Evolutionary conservation across 2,329 filamentous ascomycete species (phyloP).

Genomic region (Ceratocystis harringtonii): DNA sequence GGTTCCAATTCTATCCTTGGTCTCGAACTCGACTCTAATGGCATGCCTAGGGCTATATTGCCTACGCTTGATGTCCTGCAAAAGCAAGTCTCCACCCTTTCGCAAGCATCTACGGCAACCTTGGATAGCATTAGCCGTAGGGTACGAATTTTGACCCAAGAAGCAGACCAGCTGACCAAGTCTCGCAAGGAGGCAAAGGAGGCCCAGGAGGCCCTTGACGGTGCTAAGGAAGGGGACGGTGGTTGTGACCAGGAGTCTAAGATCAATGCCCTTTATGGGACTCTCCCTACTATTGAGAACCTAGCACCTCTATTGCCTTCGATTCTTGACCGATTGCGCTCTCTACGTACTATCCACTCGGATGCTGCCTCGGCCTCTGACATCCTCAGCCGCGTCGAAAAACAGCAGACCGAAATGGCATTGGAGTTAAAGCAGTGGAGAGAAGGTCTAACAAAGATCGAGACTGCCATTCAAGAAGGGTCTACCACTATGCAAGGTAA

Average conservation of each 20-base stretch:
- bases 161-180: slow-evolving; percentile 58
- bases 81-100: slow-evolving; percentile 62
- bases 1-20: slow-evolving; percentile 59
- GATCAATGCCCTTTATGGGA: slow-evolving; percentile 81
- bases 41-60: slow-evolving; percentile 53
- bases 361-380: slow-evolving; percentile 71
- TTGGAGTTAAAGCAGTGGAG: slow-evolving; percentile 76
- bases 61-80: slow-evolving; percentile 70
- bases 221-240: slow-evolving; percentile 22
- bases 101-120: slow-evolving; percentile 54
- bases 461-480: slow-evolving; percentile 55
- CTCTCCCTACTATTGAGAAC: slow-evolving; percentile 74
- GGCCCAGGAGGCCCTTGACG: slow-evolving; percentile 41
- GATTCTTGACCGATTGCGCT: slow-evolving; percentile 70
- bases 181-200: slow-evolving; percentile 46
- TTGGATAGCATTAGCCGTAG: slow-evolving; percentile 57
- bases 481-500: slow-evolving; percentile 61
- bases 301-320: slow-evolving; percentile 73
- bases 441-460: slow-evolving; percentile 63
- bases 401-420: slow-evolving; percentile 65
- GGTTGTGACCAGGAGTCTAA: slow-evolving; percentile 64
- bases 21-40: slow-evolving; percentile 44
- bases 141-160: slow-evolving; percentile 53
- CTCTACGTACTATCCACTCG: slow-evolving; percentile 68
- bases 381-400: slow-evolving; percentile 62